phyloP scores from a whole-genome alignment of 73 alveolate species.

The Paramecium biaurelia region DNA sequence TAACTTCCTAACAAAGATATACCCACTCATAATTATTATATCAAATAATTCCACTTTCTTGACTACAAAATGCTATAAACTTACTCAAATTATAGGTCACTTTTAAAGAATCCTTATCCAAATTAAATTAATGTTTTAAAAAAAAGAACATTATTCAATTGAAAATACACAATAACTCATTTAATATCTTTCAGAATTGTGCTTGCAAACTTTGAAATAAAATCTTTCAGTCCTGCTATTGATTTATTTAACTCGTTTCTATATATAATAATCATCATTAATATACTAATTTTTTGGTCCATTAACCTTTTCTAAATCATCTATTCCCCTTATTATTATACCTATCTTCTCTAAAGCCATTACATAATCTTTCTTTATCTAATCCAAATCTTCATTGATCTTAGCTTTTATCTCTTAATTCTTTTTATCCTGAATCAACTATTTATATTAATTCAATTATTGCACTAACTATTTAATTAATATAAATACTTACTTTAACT shows the following conservation, averaged over 20 bases:
- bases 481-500: not conserved
- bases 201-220: conserved; percentile 2
- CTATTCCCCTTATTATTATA: not conserved
- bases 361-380: not conserved
- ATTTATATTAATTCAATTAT: not conserved
- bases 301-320: not conserved
- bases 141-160: not conserved
- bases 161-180: not conserved
- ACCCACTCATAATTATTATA: not conserved
- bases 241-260: conserved; percentile 14
- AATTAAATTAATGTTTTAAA: not conserved
- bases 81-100: not conserved
- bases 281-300: not conserved
- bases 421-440: not conserved
- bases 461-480: not conserved
- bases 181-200: not conserved
- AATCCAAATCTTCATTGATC: not conserved
- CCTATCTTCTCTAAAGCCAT: conserved; percentile 22
- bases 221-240: conserved; percentile 1
- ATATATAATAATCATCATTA: not conserved
- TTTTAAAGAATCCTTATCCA: not conserved
- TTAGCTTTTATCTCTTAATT: not conserved
- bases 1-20: not conserved
- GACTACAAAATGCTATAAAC: not conserved
- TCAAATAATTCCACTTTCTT: not conserved